Conservation (phyloP, 768 basidiomycete genomes). For the Amanita inopinata region DNA sequence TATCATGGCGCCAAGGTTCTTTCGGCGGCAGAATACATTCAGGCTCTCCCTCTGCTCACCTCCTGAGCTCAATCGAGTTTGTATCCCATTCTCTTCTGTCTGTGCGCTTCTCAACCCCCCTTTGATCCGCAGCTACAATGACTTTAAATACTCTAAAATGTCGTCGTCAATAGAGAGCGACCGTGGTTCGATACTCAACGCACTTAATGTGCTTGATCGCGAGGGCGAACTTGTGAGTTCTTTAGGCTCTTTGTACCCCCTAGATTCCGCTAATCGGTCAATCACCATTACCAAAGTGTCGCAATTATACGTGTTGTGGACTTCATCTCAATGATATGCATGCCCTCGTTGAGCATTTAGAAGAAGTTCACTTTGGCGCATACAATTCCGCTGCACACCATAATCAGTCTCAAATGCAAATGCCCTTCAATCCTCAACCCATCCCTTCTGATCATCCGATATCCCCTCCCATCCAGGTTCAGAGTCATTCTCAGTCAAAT, state of each 20-base stretch:
- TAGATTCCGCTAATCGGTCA: constrained; percentile 2
- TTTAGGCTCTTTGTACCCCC: neutral
- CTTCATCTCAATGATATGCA: constrained; percentile 45
- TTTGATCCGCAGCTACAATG: constrained; percentile 20
- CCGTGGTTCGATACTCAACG: constrained; percentile 46
- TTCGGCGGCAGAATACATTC: constrained; percentile 56
- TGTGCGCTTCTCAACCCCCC: neutral
- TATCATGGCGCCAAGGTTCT: constrained; percentile 62
- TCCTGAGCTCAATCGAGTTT: constrained; percentile 58
- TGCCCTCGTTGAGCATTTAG: constrained; percentile 84
- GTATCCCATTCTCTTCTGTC: constrained; percentile 17
- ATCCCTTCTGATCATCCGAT: constrained; percentile 20
- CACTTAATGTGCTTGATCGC: constrained; percentile 53
- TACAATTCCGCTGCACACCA: constrained; percentile 31
- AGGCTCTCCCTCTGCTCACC: constrained; percentile 52
- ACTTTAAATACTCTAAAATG: constrained; percentile 25
- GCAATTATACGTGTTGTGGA: constrained; percentile 88
- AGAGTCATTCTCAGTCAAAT: constrained; percentile 14
- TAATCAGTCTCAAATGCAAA: constrained; percentile 29
- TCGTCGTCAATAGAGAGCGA: constrained; percentile 52
- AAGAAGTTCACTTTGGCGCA: constrained; percentile 81
- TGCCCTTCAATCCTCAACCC: constrained; percentile 36
- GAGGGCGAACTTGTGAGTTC: constrained; percentile 64
- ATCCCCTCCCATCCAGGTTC: constrained; percentile 17
- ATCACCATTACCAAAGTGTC: constrained; percentile 43